Evolutionary conservation across 1,284 basidiomycete genomes (phyloP).

Genomic region (Moesziomyces sp.): DNA sequence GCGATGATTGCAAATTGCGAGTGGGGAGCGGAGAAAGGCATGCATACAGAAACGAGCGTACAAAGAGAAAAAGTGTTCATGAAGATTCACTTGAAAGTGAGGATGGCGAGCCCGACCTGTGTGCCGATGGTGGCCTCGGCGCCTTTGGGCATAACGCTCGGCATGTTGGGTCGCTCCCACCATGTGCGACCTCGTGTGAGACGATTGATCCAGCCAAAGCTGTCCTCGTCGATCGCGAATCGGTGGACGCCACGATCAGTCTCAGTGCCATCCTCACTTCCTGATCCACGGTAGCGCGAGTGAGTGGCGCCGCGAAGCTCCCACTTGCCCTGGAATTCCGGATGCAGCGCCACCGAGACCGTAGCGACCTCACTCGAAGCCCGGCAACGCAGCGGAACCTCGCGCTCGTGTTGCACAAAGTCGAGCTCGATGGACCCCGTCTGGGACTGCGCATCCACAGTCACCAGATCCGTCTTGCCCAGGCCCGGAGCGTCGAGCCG

Average conservation of each 20-base stretch:
- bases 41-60: slow-evolving; percentile 8
- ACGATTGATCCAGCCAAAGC: slow-evolving; percentile 46
- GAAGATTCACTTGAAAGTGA: slow-evolving; percentile 35
- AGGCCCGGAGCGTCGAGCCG: slow-evolving; percentile 35
- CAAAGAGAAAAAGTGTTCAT: slow-evolving; percentile 1
- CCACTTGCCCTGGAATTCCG: slow-evolving; percentile 48
- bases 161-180: slow-evolving; percentile 24
- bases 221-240: slow-evolving; percentile 42
- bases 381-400: slow-evolving; percentile 42
- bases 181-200: slow-evolving; percentile 28
- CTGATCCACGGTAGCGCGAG: slow-evolving; percentile 36
- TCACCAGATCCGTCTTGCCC: slow-evolving; percentile 35
- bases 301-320: slow-evolving; percentile 43
- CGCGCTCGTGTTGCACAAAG: slow-evolving; percentile 35
- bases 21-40: not conserved
- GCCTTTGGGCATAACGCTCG: slow-evolving; percentile 15
- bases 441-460: slow-evolving; percentile 31
- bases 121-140: slow-evolving; percentile 28
- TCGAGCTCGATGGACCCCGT: slow-evolving; percentile 47
- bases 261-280: slow-evolving; percentile 21
- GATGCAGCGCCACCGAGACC: slow-evolving; percentile 32
- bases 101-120: slow-evolving; percentile 36
- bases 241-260: slow-evolving; percentile 17
- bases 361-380: slow-evolving; percentile 35
- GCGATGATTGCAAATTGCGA: slow-evolving; percentile 2